Conservation (phyloP, 768 basidiomycete genomes). For the Thelephora aurantiotincta region DNA sequence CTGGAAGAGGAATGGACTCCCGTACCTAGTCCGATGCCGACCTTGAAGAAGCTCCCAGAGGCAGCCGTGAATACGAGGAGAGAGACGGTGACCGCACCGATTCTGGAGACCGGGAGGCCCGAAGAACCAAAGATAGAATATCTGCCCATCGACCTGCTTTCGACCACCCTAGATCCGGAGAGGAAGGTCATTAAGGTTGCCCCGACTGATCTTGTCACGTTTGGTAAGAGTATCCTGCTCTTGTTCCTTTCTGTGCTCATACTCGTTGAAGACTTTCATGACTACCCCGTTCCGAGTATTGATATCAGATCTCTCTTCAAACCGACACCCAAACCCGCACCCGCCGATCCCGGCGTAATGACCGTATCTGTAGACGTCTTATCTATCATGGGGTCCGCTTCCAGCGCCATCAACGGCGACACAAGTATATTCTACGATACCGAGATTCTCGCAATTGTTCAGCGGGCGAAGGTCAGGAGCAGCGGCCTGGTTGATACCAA, state of each 20-base stretch:
- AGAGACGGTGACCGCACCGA: not conserved
- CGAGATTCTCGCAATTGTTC: slow-evolving; percentile 54
- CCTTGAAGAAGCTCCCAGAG: not conserved
- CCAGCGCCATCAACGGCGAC: slow-evolving; percentile 30
- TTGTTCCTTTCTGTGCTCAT: not conserved
- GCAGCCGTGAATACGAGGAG: no score
- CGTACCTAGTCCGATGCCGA: slow-evolving; percentile 25
- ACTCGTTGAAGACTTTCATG: slow-evolving; percentile 21
- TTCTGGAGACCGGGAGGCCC: not conserved
- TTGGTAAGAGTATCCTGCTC: not conserved
- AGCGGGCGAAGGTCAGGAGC: slow-evolving; percentile 52
- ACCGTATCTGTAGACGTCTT: slow-evolving; percentile 70
- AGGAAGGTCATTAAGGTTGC: not conserved
- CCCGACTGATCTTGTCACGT: not conserved
- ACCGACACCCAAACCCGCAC: slow-evolving; percentile 12
- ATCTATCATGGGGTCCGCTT: slow-evolving; percentile 35
- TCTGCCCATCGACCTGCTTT: not conserved
- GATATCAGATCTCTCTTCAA: slow-evolving; percentile 34
- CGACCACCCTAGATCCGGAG: not conserved
- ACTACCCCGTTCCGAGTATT: slow-evolving; percentile 31
- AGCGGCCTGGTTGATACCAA: slow-evolving; percentile 52
- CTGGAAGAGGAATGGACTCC: slow-evolving; percentile 59
- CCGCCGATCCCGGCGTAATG: slow-evolving; percentile 21
- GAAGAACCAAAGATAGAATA: not conserved
- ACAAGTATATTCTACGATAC: slow-evolving; percentile 55